These are phyloP conservation scores for Quercus phellos DNA, from an alignment of 331 rosid genomes.

Conservation along the genomic window DNA sequence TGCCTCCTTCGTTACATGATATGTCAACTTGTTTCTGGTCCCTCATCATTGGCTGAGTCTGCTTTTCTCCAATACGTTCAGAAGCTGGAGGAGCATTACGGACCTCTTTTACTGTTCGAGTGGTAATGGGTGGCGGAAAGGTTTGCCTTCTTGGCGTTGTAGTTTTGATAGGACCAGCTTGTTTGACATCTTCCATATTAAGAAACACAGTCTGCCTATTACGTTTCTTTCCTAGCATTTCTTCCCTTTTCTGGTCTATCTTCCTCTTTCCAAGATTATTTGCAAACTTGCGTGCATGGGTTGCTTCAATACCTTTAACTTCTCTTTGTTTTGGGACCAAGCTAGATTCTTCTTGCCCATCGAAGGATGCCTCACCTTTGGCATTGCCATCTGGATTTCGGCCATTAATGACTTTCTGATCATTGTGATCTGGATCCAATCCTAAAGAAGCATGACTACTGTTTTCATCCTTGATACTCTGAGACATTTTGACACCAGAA, in stretches of 20 bases:
- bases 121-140: constrained; percentile 54
- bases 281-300: constrained; percentile 72
- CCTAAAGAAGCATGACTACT: constrained; percentile 40
- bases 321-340: constrained; percentile 64
- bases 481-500: constrained; percentile 38
- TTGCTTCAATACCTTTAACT: constrained; percentile 80
- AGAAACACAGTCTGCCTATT: constrained; percentile 93
- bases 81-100: constrained; percentile 42
- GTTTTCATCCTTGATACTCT: constrained; percentile 39
- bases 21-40: constrained; percentile 63
- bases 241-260: constrained; percentile 79
- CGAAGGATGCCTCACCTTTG: constrained; percentile 52
- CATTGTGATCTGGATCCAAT: constrained; percentile 41
- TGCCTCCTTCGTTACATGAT: constrained; percentile 54
- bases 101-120: constrained; percentile 68
- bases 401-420: constrained; percentile 41
- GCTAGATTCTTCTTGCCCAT: constrained; percentile 59
- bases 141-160: constrained; percentile 89
- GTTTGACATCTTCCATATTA: constrained; percentile 91
- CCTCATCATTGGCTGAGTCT: constrained; percentile 34
- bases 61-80: constrained; percentile 64
- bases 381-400: constrained; percentile 51
- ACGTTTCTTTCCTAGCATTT: constrained; percentile 95
- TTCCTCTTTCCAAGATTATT: constrained; percentile 80
- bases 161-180: constrained; percentile 86